Conservation (phyloP, 768 basidiomycete species). For the Pseudohyphozyma bogoriensis region DNA sequence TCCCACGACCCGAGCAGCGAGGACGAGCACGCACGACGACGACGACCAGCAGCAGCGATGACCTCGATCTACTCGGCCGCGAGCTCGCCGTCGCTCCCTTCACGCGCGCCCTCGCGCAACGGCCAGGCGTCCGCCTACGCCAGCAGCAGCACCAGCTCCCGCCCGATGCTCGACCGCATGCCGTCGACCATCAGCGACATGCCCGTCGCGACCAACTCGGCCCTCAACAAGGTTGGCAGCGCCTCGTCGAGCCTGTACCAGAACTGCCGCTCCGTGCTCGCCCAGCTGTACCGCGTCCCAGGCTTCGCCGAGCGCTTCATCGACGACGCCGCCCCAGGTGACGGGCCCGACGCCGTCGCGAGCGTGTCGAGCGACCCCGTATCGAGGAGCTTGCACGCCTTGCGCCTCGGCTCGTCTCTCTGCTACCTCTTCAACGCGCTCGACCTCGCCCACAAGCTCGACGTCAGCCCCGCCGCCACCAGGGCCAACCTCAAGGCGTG, state of each 20-base stretch:
- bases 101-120: slow-evolving; percentile 8
- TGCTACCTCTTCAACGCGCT: slow-evolving; percentile 95
- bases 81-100: background rate
- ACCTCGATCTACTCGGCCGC: too few species aligned
- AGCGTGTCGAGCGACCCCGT: slow-evolving; percentile 56
- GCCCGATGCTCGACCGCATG: slow-evolving; percentile 14
- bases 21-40: too few species aligned
- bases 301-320: slow-evolving; percentile 31
- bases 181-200: slow-evolving; percentile 19
- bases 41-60: too few species aligned
- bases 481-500: slow-evolving; percentile 63
- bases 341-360: background rate
- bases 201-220: slow-evolving; percentile 28
- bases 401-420: slow-evolving; percentile 83
- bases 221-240: slow-evolving; percentile 26
- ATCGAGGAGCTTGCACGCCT: slow-evolving; percentile 84
- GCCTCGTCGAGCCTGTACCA: slow-evolving; percentile 30
- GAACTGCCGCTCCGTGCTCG: slow-evolving; percentile 24
- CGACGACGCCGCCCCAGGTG: background rate
- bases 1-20: too few species aligned
- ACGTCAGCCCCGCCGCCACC: slow-evolving; percentile 56
- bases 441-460: slow-evolving; percentile 40
- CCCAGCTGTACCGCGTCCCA: slow-evolving; percentile 26
- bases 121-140: too few species aligned
- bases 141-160: too few species aligned